Evolutionary conservation across 306 rosid genomes (phyloP), one percentile per base, ranked within the genome.

Genomic region (Vigna mungo): DNA sequence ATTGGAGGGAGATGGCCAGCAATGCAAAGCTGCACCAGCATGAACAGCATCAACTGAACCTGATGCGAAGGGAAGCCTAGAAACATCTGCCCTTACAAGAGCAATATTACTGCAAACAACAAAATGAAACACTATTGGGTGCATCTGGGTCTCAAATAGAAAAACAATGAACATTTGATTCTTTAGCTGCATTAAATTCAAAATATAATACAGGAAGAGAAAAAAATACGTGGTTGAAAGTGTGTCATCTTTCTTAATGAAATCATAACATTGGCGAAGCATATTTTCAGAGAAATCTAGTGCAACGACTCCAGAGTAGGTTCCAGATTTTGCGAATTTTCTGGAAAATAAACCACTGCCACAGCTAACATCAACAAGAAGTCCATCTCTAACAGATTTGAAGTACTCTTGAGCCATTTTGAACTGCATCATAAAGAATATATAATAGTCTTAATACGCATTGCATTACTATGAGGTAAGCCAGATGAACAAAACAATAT

Each of bases 1-100:
- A 83, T 90, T 92, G 47, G 97, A 87, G 78, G 99, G 94, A 87
- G 97, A 92, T 70, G 97, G 90, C 99, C 99, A 95, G 78, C 97
- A 95, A 81, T 92, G 97, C 86, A 92, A 79, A 61, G 97, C 97
- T 1, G 99, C 99, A 44, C 96, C 97, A 7, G 99, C 99, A 74
- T 95, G 99, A 82, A 95, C 95, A 75, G 97, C 98, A 75, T 89
- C 93, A 34, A 90, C 89, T 7, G 96, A 95, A 63, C 96, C 92
- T 23, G 97, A 88, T 56, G 91, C 23, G 68, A 95, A 95, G 39
- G 97, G 97, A 78, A 95, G 99, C 88, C 99, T 87, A 36, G 97
- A 88, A 62, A 95, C 90, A 81, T 95, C 99, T 69, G 97, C 99
- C 81, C 99, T 90, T 76, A 95, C 97, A 55, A 95, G 97, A 77